Base-by-base conservation (phyloP, 306 rosid genomes). In the Pterocarpus macrocarpus region DNA sequence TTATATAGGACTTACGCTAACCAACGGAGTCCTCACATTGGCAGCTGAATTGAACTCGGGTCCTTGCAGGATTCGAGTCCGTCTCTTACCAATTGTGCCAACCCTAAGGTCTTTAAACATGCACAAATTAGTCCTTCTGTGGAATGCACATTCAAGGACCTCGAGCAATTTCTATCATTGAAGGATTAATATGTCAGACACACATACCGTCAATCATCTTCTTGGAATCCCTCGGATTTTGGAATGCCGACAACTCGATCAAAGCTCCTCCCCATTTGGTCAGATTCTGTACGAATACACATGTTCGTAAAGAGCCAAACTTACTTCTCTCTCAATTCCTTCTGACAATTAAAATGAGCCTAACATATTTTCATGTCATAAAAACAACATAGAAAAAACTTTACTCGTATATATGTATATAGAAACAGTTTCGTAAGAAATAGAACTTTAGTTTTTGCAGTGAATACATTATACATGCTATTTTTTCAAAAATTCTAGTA, bases 181-280 rank as follows among this genome's bases (percentile, higher is more conserved):
- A 52, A 52, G 58, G 17, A 52, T 17, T 4, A 52, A 15, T n/a
- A 52, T n/a, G 5, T 7, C 6, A 1, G 17, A 52, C 9, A 8
- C 32, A 33, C 50, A 53, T 81, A 90, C 98, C 96, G 17, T 74
- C 81, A 33, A 92, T 86, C 96, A 89, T 85, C 62, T 50, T 49
- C 86, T 82, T 90, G 2, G 95, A 84, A 22, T 81, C 92, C n/a
- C 49, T 14, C 28, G 84, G 80, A 16, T 49, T 86, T 75, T 94
- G 94, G 74, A 83, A 90, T 33, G 89, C 90, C 4, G 98, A 89
- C 39, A 92, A 81, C 73, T 94, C 98, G 10, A 94, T 90, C 81
- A 94, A 75, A 13, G 97, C 89, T 47, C 89, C 91, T 17, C 88
- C 98, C 98, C 94, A 92, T 69, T 85, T 92, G 16, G 93, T 87